These are phyloP conservation scores for Amoebophrya sp. DNA, from an alignment of 169 alveolate genomes.

Conservation along the genomic window DNA sequence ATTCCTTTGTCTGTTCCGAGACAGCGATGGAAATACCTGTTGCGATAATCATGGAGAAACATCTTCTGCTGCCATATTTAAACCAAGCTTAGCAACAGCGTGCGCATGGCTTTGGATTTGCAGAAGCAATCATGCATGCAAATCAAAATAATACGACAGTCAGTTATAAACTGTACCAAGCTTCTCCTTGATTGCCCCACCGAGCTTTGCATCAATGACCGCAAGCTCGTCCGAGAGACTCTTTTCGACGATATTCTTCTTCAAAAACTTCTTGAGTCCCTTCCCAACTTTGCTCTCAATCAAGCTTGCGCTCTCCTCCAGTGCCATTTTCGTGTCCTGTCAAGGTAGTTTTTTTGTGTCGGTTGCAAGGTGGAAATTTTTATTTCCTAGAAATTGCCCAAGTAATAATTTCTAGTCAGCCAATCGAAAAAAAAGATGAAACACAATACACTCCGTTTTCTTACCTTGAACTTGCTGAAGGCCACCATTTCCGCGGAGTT, in stretches of 20 bases:
- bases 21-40: not conserved
- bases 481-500: not conserved
- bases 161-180: too few species aligned
- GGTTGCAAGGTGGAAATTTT: too few species aligned
- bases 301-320: slow-evolving; percentile 68
- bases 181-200: slow-evolving; percentile 71
- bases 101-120: too few species aligned
- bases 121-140: too few species aligned
- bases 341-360: not conserved
- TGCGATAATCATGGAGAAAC: not conserved
- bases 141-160: too few species aligned
- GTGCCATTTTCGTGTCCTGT: slow-evolving; percentile 78
- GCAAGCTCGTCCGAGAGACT: slow-evolving; percentile 77
- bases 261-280: slow-evolving; percentile 82
- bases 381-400: not conserved
- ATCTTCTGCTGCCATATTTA: too few species aligned
- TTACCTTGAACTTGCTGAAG: not conserved
- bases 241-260: slow-evolving; percentile 80
- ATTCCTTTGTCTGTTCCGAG: not conserved
- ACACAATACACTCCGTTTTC: too few species aligned
- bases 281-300: slow-evolving; percentile 62
- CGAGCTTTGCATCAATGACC: slow-evolving; percentile 73
- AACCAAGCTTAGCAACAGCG: too few species aligned
- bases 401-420: not conserved
- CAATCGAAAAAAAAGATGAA: too few species aligned